Evolutionary conservation across 108 stramenopile genomes (phyloP).

Genomic region (Schizochytrium sp.): DNA sequence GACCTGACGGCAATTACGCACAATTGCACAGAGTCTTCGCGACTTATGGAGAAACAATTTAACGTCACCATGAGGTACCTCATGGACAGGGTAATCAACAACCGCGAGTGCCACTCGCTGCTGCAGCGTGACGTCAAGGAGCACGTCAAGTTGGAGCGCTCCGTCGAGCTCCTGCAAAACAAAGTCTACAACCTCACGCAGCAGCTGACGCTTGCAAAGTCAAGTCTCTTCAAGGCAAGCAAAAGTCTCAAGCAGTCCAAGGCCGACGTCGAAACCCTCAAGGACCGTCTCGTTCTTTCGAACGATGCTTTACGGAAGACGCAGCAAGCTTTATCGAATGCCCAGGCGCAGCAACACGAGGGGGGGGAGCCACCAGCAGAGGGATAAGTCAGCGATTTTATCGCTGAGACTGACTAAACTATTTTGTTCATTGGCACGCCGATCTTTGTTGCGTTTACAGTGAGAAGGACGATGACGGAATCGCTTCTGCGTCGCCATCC

Average conservation of each 20-base stretch:
- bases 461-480: too few relatives aligned
- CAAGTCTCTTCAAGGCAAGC: neutral
- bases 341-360: neutral
- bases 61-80: constrained; percentile 12
- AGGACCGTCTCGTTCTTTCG: neutral
- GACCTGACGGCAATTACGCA: neutral
- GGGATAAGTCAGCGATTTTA: neutral
- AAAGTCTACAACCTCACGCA: neutral
- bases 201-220: neutral
- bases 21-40: neutral
- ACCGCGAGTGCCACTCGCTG: neutral
- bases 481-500: too few relatives aligned
- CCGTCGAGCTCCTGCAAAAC: constrained; percentile 9
- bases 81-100: constrained; percentile 13
- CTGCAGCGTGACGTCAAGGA: neutral
- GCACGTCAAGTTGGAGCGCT: neutral
- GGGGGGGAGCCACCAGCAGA: neutral
- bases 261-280: neutral
- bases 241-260: neutral
- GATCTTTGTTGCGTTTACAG: too few relatives aligned
- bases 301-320: neutral
- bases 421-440: too few relatives aligned
- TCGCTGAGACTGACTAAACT: neutral
- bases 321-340: neutral
- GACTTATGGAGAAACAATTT: constrained; percentile 7